Evolutionary conservation across 257 asterid genomes (phyloP).

Genomic region (Scutellaria barbata): DNA sequence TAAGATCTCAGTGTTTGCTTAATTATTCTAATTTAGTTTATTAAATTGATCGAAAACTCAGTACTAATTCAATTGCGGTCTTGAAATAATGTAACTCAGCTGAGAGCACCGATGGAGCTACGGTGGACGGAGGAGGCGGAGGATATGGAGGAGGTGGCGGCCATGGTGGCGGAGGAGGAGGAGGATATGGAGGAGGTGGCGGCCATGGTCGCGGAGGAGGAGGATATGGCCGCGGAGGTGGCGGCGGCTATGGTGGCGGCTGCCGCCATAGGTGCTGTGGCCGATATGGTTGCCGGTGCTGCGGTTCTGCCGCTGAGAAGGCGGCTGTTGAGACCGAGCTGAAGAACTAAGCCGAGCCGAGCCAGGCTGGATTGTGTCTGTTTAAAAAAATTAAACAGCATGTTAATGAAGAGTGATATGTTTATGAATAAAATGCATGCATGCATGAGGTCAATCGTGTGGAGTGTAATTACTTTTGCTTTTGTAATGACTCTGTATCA

Average conservation of each 20-base stretch:
- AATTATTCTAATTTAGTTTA: no score
- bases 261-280: no score
- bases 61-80: no score
- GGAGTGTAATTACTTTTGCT: no score
- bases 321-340: not conserved
- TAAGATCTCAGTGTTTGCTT: not conserved
- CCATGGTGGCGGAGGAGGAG: no score
- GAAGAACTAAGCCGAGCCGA: not conserved
- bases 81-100: no score
- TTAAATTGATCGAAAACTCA: no score
- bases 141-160: no score
- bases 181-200: not conserved
- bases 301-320: not conserved
- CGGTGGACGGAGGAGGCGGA: not conserved
- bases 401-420: no score
- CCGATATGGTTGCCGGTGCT: not conserved
- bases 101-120: no score
- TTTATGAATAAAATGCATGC: not conserved
- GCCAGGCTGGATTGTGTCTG: not conserved
- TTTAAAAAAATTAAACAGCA: not conserved
- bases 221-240: not conserved
- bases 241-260: no score
- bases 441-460: not conserved
- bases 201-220: not conserved
- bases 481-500: no score